These are phyloP conservation scores for Gaeumannomyces sp. DNA, from an alignment of 2,329 filamentous ascomycete genomes.

Conservation along the genomic window DNA sequence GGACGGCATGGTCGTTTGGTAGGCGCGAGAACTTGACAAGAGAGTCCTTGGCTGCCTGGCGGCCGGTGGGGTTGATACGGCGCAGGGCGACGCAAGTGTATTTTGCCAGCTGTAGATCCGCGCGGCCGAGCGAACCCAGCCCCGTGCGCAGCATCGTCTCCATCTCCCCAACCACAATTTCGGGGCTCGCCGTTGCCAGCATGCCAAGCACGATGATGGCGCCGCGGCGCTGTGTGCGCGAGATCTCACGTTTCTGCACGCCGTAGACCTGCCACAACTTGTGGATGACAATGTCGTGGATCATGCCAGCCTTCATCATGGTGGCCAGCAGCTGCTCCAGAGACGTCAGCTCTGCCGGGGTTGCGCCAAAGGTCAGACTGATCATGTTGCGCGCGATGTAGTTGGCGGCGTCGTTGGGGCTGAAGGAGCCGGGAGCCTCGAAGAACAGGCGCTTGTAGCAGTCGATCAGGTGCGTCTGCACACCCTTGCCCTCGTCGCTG, in stretches of 20 bases:
- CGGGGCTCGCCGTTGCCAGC: conserved; percentile 86
- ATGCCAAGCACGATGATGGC: conserved; percentile 96
- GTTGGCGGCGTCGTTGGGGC: conserved; percentile 82
- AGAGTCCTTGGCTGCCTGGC: conserved; percentile 66
- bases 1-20: conserved; percentile 85
- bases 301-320: conserved; percentile 92
- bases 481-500: conserved; percentile 96
- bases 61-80: conserved; percentile 79
- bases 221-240: conserved; percentile 80
- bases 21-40: conserved; percentile 66
- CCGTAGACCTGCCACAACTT: conserved; percentile 99
- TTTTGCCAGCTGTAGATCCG: conserved; percentile 83
- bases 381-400: conserved; percentile 99
- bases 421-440: conserved; percentile 85
- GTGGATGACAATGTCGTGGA: conserved; percentile 77
- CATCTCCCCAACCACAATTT: conserved; percentile 91
- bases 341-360: conserved; percentile 89
- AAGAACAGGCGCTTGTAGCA: conserved; percentile 96
- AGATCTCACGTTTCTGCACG: conserved; percentile 88
- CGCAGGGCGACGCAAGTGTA: conserved; percentile 92
- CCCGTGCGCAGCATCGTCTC: conserved; percentile 90
- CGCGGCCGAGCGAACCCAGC: conserved; percentile 70
- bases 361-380: conserved; percentile 91
- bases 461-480: conserved; percentile 93
- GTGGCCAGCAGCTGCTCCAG: conserved; percentile 90